Base-by-base conservation (phyloP, 306 rosid genomes). In the Pyrus communis region DNA sequence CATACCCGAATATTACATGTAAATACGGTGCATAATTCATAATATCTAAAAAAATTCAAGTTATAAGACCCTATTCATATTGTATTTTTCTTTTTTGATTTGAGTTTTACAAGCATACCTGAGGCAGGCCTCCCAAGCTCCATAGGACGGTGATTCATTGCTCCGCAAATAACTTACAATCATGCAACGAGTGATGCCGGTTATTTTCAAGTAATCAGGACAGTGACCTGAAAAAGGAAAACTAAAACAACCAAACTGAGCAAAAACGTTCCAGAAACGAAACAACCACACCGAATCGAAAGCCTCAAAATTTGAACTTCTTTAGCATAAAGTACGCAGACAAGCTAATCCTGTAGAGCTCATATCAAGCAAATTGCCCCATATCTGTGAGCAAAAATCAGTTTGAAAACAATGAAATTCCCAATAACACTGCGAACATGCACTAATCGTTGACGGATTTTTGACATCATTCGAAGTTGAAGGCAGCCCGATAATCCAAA, bases 121-220 rank as follows among this genome's bases (percentile, higher is more conserved):
- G 99, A 88, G 58, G 85, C 77, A 73, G 90, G 89, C 80, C 87
- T 85, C 82, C 87, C 91, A 72, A 82, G 83, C 58, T 82, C 93
- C 87, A 76, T 70, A 23, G 81, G 82, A 18, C 67, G 69, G 73
- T 83, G 75, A 86, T 74, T 84, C 86, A 78, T 84, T 75, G 82
- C 85, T 81, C 73, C 30, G 62, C 70, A 79, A 65, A 40, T 73
- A 78, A 66, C 25, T 58, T 73, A 65, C 81, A 71, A 77, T 70
- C 87, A 81, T 89, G 84, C 83, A 83, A 76, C 43, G 54, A 71
- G 58, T 72, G 46, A 33, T 75, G 49, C 70, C 70, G 4, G 8
- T 54, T 60, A 74, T 77, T 82, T 31, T 69, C 73, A 58, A 67
- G 78, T 46, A 60, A 69, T 75, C 81, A 66, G 71, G 46, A 81